Conservation (phyloP, 75 land plant species). For the Cupressus sempervirens region DNA sequence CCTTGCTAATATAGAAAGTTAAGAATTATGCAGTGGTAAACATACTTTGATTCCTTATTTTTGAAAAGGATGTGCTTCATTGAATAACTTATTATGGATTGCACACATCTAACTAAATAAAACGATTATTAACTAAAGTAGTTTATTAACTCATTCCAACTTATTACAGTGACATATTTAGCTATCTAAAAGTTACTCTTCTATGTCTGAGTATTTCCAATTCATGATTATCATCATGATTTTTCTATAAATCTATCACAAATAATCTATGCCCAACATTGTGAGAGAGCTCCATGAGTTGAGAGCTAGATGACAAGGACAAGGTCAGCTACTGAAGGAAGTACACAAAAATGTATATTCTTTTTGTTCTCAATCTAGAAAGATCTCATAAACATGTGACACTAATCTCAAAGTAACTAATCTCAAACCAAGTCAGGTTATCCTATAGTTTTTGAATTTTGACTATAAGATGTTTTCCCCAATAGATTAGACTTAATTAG, state of each 20-base stretch:
- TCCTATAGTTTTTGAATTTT: not conserved
- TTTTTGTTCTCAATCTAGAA: not conserved
- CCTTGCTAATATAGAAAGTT: not conserved
- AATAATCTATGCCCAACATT: not conserved
- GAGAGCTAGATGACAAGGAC: not conserved
- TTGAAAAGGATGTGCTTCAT: not conserved
- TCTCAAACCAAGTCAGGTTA: not conserved
- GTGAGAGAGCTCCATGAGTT: not conserved
- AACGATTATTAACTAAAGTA: not conserved
- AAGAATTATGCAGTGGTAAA: not conserved
- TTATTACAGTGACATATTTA: not conserved
- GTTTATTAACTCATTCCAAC: not conserved
- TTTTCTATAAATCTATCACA: not conserved
- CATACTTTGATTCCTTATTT: not conserved
- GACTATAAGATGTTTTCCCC: not conserved
- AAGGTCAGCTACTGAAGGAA: not conserved
- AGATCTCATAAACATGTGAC: not conserved
- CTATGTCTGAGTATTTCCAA: not conserved
- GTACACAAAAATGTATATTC: not conserved
- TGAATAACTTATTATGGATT: not conserved
- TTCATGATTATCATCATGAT: not conserved
- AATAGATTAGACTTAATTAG: too few species aligned
- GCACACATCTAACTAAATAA: not conserved
- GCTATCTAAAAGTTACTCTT: not conserved
- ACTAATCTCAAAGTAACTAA: not conserved